phyloP scores from a whole-genome alignment of 768 basidiomycete genomes.

The Leccinum barrowsii region DNA sequence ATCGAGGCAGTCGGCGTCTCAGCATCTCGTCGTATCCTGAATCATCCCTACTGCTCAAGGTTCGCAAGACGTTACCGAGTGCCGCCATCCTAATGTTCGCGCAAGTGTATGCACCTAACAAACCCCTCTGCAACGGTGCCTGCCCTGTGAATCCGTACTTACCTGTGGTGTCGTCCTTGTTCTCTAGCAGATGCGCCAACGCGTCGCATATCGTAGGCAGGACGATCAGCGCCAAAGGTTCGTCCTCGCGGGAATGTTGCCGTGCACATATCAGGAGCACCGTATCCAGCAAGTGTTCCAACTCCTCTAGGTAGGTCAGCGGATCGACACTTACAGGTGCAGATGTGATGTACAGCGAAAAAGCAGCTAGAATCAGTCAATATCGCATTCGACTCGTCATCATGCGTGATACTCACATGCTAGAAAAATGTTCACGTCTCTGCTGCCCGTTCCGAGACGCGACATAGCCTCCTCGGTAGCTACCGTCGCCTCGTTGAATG shows the following conservation, averaged over 20 bases:
- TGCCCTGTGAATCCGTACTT: constrained; percentile 9
- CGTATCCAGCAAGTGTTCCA: constrained; percentile 46
- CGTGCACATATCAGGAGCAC: constrained; percentile 46
- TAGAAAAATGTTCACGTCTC: constrained; percentile 33
- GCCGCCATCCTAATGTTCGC: constrained; percentile 46
- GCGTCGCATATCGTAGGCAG: constrained; percentile 50
- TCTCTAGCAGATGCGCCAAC: constrained; percentile 37
- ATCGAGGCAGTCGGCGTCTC: neutral
- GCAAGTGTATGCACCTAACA: constrained; percentile 8
- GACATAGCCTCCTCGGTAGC: constrained; percentile 36
- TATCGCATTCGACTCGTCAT: constrained; percentile 14
- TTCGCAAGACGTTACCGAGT: constrained; percentile 39
- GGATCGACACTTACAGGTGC: constrained; percentile 28
- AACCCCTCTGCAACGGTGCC: neutral
- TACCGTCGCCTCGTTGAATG: constrained; percentile 1
- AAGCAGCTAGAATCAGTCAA: constrained; percentile 32
- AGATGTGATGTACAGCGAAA: constrained; percentile 42
- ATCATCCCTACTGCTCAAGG: constrained; percentile 20
- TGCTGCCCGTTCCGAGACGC: constrained; percentile 30
- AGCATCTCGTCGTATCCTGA: constrained; percentile 19
- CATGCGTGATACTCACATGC: constrained; percentile 36
- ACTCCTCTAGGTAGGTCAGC: constrained; percentile 41
- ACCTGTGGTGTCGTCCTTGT: constrained; percentile 26
- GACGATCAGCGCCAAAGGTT: constrained; percentile 47
- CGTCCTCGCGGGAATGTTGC: constrained; percentile 44